A percentile compares a stretch with the other conserved stretches of the same genome.
These are phyloP conservation scores for Suillus tomentosus DNA, from an alignment of 768 basidiomycete species.

Conservation along the genomic window DNA sequence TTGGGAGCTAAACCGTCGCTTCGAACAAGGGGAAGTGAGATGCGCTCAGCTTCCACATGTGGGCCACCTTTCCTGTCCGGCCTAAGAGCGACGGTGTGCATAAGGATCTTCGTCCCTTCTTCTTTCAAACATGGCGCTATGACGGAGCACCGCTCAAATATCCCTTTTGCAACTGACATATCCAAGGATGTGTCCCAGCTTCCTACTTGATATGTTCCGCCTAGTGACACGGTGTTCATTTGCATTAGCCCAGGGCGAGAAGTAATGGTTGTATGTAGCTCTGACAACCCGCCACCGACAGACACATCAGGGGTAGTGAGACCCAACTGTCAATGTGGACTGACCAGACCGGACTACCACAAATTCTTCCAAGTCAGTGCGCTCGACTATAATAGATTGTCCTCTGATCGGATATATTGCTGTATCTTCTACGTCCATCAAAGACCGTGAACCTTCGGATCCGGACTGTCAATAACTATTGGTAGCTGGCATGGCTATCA, in stretches of 20 bases:
- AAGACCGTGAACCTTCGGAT: conserved; percentile 57
- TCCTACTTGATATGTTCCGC: conserved; percentile 54
- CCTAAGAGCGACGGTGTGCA: conserved; percentile 60
- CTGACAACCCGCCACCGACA: conserved; percentile 6
- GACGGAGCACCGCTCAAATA: conserved; percentile 47
- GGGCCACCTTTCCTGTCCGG: conserved; percentile 59
- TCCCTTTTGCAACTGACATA: conserved; percentile 42
- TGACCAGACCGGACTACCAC: conserved; percentile 30
- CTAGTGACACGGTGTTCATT: conserved; percentile 51
- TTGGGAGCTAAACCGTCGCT: conserved; percentile 10
- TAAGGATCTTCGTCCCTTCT: conserved; percentile 43
- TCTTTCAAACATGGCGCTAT: conserved; percentile 38
- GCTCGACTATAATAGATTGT: conserved; percentile 78
- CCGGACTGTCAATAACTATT: conserved; percentile 1
- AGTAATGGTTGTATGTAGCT: conserved; percentile 56
- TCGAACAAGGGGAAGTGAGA: conserved; percentile 36
- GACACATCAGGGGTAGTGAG: not conserved
- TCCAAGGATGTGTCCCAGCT: conserved; percentile 55
- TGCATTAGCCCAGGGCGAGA: conserved; percentile 51
- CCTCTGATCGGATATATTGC: conserved; percentile 77
- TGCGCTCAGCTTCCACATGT: conserved; percentile 51
- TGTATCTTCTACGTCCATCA: conserved; percentile 85
- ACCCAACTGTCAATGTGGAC: conserved; percentile 6
- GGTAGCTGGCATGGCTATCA: not conserved
- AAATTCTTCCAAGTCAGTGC: conserved; percentile 56